phyloP scores from a whole-genome alignment of 805 yeast genomes.

The Yarrowia sp. region DNA sequence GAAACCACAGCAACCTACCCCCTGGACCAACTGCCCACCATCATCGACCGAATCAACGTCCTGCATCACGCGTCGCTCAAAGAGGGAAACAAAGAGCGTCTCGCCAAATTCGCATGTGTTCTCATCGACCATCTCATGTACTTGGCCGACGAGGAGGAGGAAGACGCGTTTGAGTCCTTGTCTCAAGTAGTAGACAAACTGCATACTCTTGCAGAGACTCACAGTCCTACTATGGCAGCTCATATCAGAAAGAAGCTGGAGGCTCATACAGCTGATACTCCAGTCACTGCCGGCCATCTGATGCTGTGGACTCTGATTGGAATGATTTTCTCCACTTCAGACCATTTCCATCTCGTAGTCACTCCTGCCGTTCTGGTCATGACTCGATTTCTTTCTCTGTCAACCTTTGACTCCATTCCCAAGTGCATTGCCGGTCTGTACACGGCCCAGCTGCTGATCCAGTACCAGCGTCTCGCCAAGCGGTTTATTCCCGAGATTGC shows the following conservation, averaged over 20 bases:
- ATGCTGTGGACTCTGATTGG: constrained; percentile 71
- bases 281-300: constrained; percentile 50
- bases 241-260: constrained; percentile 56
- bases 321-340: constrained; percentile 84
- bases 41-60: constrained; percentile 54
- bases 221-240: constrained; percentile 60
- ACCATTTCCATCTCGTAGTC: constrained; percentile 85
- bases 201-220: constrained; percentile 60
- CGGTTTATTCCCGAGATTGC: constrained; percentile 78
- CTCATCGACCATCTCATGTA: constrained; percentile 60
- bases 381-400: constrained; percentile 62
- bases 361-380: constrained; percentile 77
- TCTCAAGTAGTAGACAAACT: constrained; percentile 37
- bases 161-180: constrained; percentile 25
- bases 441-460: constrained; percentile 59
- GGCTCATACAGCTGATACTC: constrained; percentile 37
- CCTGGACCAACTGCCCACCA: constrained; percentile 33
- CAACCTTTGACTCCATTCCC: constrained; percentile 42
- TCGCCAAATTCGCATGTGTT: constrained; percentile 60
- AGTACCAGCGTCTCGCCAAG: constrained; percentile 76
- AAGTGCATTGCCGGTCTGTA: constrained; percentile 59
- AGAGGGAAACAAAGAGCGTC: constrained; percentile 73
- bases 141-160: constrained; percentile 41
- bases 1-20: constrained; percentile 31
- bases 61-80: constrained; percentile 73